Evolutionary conservation across 148 eudicot species (phyloP), one percentile per base, ranked within the genome.

Genomic region (Silene uniflora): DNA sequence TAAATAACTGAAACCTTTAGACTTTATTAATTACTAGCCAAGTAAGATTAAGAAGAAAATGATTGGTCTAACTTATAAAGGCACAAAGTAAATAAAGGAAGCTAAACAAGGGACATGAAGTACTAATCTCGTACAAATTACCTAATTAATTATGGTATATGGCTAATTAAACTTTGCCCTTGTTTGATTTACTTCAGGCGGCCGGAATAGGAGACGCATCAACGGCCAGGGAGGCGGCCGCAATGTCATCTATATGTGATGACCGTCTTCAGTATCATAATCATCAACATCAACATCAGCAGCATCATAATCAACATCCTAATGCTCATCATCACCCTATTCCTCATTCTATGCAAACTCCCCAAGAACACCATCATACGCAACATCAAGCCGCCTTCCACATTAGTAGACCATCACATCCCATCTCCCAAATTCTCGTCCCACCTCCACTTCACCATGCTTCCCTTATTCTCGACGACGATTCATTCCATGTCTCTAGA

Each of bases 371-470:
- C 2, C 74, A 74, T 1, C 78, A 79, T 14, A 63, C 56, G 81
- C 70, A 69, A 42, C 88, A 81, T 56, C 84, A 82, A 62, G 52
- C 85, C 0, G 83, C 89, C 44, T 89, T 80, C 81, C 88, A 87
- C 72, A 79, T 88, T 54, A 92, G 83, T 87, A 88, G 92, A 84
- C 96, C 98, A 22, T 83, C 88, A 24, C 83, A 85, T 55, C 79
- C 97, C 0, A 88, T 90, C 7, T 88, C 98, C 12, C 78, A 91
- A 77, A 85, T 90, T 29, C 85, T 92, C 8, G 52, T 89, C 46
- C 91, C 98, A 3, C 89, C 95, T 21, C 79, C 89, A 0, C 87
- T 87, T 5, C 93, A 91, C 62, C 93, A 91, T 78, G 83, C 90
- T 66, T 87, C 97, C 81, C 74, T 83, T 42, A 89, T 88, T 72